Conservation (phyloP, 306 rosid genomes). For the Sphenostylis stenocarpa region DNA sequence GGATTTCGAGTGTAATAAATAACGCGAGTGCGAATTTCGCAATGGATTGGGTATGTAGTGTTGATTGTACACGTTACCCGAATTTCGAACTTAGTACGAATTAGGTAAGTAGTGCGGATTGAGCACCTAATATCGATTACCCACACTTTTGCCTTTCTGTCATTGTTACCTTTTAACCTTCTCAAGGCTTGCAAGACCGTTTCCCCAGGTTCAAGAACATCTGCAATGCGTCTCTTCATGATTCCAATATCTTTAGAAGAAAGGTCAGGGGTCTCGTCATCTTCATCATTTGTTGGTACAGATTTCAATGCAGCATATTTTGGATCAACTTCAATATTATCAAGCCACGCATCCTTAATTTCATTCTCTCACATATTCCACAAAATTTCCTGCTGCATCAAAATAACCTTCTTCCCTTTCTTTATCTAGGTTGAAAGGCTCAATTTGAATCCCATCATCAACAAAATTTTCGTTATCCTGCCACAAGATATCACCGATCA, state of each 20-base stretch:
- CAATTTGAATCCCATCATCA: slow-evolving; percentile 83
- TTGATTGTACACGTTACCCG: too few species aligned
- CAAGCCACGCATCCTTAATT: slow-evolving; percentile 92
- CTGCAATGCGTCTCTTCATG: slow-evolving; percentile 88
- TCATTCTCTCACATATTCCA: slow-evolving; percentile 75
- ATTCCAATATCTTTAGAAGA: slow-evolving; percentile 63
- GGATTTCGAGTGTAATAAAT: too few species aligned
- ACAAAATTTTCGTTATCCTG: slow-evolving; percentile 68
- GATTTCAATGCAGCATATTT: slow-evolving; percentile 56
- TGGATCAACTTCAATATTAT: slow-evolving; percentile 73
- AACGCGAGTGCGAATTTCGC: too few species aligned
- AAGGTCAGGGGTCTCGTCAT: slow-evolving; percentile 56
- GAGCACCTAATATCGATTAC: too few species aligned
- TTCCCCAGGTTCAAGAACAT: slow-evolving; percentile 79
- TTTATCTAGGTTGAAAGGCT: slow-evolving; percentile 82
- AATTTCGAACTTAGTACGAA: too few species aligned
- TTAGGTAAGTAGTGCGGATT: too few species aligned
- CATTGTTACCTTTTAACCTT: slow-evolving; percentile 86
- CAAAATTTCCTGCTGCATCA: slow-evolving; percentile 77
- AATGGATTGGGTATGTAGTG: too few species aligned
- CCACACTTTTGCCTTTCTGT: slow-evolving; percentile 87
- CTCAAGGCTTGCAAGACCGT: slow-evolving; percentile 90
- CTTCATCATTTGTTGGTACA: slow-evolving; percentile 42
- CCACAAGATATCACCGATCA: slow-evolving; percentile 50
- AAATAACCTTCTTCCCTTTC: slow-evolving; percentile 97